A percentile compares a stretch with the other conserved stretches of the same genome.
These are phyloP conservation scores for Macaranga tanarius DNA, from an alignment of 441 rosid species.

Conservation along the genomic window DNA sequence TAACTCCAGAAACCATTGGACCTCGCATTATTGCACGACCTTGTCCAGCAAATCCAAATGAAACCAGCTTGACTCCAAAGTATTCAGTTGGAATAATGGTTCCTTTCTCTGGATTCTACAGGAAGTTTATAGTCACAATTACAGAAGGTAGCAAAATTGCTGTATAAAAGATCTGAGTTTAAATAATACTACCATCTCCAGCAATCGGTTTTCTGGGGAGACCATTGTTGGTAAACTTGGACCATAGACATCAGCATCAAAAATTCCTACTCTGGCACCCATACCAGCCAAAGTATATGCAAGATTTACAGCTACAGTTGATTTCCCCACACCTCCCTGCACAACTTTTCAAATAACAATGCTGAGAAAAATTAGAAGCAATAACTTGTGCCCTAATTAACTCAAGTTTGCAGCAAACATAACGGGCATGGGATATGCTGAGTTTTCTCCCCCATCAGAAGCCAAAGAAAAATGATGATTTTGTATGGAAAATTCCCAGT, in stretches of 20 bases:
- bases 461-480: slow-evolving; percentile 7
- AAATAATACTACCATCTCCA: slow-evolving; percentile 68
- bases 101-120: slow-evolving; percentile 80
- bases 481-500: background rate
- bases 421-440: background rate
- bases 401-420: slow-evolving; percentile 16
- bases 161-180: slow-evolving; percentile 19
- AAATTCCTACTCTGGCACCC: slow-evolving; percentile 97
- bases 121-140: slow-evolving; percentile 29
- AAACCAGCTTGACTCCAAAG: slow-evolving; percentile 90
- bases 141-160: slow-evolving; percentile 12
- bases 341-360: slow-evolving; percentile 44
- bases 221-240: slow-evolving; percentile 99
- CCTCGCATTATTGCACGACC: slow-evolving; percentile 98
- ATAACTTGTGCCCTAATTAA: slow-evolving; percentile 8
- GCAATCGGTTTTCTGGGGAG: slow-evolving; percentile 73
- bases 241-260: slow-evolving; percentile 96
- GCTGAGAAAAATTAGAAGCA: slow-evolving; percentile 23
- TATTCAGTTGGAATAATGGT: slow-evolving; percentile 90
- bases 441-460: slow-evolving; percentile 9
- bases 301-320: slow-evolving; percentile 93
- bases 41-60: slow-evolving; percentile 97
- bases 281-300: slow-evolving; percentile 93
- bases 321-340: slow-evolving; percentile 99
- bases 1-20: slow-evolving; percentile 98